Conservation (phyloP, 495 filamentous ascomycete species). For the Hypomontagnella submonticulosa region DNA sequence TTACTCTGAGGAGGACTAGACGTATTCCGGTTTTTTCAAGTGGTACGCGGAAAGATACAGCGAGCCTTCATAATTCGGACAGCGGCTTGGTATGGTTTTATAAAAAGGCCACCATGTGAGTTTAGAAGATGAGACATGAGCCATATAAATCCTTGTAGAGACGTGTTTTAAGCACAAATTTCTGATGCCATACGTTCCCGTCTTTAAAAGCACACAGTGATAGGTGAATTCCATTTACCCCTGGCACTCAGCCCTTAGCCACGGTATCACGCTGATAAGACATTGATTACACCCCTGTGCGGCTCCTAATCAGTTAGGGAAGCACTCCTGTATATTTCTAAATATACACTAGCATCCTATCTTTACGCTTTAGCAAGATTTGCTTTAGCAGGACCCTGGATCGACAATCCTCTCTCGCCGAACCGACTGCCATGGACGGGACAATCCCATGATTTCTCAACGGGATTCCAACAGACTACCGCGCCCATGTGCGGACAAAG, state of each 20-base stretch:
- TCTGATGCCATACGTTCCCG: neutral
- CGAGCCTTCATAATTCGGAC: constrained; percentile 28
- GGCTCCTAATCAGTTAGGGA: no score
- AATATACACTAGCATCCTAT: neutral
- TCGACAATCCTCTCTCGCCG: constrained; percentile 61
- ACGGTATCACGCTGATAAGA: no score
- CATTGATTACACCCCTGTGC: no score
- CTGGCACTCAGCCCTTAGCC: no score
- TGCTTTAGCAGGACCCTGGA: constrained; percentile 62
- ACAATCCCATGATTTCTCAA: constrained; percentile 67
- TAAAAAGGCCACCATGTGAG: constrained; percentile 23
- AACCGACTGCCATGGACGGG: constrained; percentile 67
- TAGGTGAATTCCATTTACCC: no score
- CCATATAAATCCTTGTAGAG: constrained; percentile 1
- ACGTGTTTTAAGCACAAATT: neutral
- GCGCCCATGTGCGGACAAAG: constrained; percentile 68
- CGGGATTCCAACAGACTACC: constrained; percentile 65
- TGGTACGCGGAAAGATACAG: neutral
- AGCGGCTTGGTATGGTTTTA: neutral
- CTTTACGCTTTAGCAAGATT: constrained; percentile 37
- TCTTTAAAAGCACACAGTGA: neutral
- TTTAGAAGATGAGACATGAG: constrained; percentile 28
- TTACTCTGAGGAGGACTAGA: constrained; percentile 41
- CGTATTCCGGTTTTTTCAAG: neutral
- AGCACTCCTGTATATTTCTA: no score